phyloP scores from a whole-genome alignment of 2,329 filamentous ascomycete species.

The Penicillium digitatum region DNA sequence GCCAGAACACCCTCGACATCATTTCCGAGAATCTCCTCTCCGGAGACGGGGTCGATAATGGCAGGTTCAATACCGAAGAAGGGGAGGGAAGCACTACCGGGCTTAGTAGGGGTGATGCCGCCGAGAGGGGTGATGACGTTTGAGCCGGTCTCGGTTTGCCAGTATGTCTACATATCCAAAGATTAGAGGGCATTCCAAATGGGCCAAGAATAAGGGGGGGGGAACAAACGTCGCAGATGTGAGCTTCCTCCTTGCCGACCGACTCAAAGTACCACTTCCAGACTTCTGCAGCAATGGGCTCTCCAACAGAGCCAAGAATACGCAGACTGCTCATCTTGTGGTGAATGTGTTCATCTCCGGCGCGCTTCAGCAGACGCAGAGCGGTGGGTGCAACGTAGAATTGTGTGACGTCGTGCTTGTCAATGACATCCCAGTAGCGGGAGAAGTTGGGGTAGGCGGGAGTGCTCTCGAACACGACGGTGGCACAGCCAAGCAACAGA shows the following conservation, averaged over 20 bases:
- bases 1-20: slow-evolving; percentile 95
- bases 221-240: slow-evolving; percentile 84
- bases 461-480: slow-evolving; percentile 96
- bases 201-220: background rate
- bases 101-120: slow-evolving; percentile 93
- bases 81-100: slow-evolving; percentile 88
- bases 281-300: slow-evolving; percentile 94
- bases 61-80: slow-evolving; percentile 98
- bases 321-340: slow-evolving; percentile 83
- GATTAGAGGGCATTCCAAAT: slow-evolving; percentile 7
- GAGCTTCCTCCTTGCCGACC: slow-evolving; percentile 87
- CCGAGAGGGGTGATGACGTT: slow-evolving; percentile 92
- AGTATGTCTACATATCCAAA: slow-evolving; percentile 71
- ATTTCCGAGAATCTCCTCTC: slow-evolving; percentile 88
- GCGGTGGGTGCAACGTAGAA: slow-evolving; percentile 98
- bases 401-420: slow-evolving; percentile 90
- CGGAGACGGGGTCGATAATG: slow-evolving; percentile 94
- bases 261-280: slow-evolving; percentile 99
- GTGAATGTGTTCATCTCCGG: slow-evolving; percentile 87
- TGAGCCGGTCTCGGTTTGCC: slow-evolving; percentile 98
- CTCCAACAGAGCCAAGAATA: slow-evolving; percentile 89
- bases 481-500: slow-evolving; percentile 84
- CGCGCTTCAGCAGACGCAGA: slow-evolving; percentile 87
- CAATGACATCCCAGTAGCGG: slow-evolving; percentile 97
- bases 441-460: slow-evolving; percentile 97